These are phyloP conservation scores for Trichoderma reesei DNA, from an alignment of 495 filamentous ascomycete species.

Conservation along the genomic window DNA sequence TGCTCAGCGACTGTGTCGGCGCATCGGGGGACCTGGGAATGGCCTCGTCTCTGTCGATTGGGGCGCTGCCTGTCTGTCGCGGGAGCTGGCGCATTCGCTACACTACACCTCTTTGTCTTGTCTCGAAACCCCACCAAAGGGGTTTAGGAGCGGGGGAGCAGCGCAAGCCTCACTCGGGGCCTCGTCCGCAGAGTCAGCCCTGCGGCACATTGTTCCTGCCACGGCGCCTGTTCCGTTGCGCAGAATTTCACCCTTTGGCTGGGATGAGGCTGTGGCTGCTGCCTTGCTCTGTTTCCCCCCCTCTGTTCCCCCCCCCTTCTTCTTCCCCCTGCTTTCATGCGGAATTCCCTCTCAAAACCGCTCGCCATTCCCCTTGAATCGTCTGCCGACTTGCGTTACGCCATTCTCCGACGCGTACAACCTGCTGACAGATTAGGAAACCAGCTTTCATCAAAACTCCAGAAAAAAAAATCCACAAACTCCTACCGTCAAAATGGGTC, in stretches of 20 bases:
- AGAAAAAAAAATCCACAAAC: slow-evolving; percentile 9
- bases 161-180: slow-evolving; percentile 1
- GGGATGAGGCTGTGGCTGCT: slow-evolving; percentile 1
- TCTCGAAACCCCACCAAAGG: neutral
- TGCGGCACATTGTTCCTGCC: slow-evolving; percentile 7
- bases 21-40: neutral
- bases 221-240: neutral
- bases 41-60: neutral
- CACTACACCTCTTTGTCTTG: neutral
- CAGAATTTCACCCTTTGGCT: neutral
- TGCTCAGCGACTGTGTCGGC: neutral
- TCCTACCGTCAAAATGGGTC: slow-evolving; percentile 69
- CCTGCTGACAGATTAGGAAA: slow-evolving; percentile 21
- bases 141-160: slow-evolving; percentile 8
- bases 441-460: slow-evolving; percentile 12
- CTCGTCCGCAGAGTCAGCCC: slow-evolving; percentile 1
- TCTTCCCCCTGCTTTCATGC: neutral
- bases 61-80: neutral
- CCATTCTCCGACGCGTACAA: slow-evolving; percentile 11
- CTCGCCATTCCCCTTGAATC: neutral
- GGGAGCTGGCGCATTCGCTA: slow-evolving; percentile 3
- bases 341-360: neutral
- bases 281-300: neutral
- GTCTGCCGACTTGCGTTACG: slow-evolving; percentile 5
- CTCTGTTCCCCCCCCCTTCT: slow-evolving; percentile 12